Evolutionary conservation across 2,329 filamentous ascomycete genomes (phyloP).

Genomic region (Botrytis galanthina): DNA sequence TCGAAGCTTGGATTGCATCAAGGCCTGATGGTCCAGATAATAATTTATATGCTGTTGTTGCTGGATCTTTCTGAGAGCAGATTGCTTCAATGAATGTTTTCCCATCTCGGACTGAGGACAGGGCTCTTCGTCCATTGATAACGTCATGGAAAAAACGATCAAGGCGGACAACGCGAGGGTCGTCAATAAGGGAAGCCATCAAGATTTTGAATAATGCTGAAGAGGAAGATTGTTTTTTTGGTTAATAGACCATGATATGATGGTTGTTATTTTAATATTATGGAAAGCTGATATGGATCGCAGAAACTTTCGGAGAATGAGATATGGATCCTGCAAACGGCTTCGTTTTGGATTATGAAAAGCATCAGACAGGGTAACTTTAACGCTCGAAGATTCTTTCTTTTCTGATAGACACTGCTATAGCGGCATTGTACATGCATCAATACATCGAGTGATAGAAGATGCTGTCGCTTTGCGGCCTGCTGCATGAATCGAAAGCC

Average conservation of each 20-base stretch:
- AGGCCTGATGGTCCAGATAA: slow-evolving; percentile 40
- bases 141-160: slow-evolving; percentile 43
- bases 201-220: neutral
- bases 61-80: slow-evolving; percentile 43
- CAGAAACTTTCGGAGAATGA: neutral
- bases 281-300: neutral
- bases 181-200: slow-evolving; percentile 16
- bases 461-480: neutral
- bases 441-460: neutral
- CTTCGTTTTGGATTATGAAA: neutral
- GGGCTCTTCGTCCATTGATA: slow-evolving; percentile 41
- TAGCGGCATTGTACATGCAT: neutral
- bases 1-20: slow-evolving; percentile 41
- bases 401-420: neutral
- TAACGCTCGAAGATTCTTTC: neutral
- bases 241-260: neutral
- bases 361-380: neutral
- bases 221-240: too few relatives aligned
- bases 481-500: neutral
- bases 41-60: slow-evolving; percentile 44
- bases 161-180: slow-evolving; percentile 33
- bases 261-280: neutral
- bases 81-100: slow-evolving; percentile 50
- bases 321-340: neutral
- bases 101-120: slow-evolving; percentile 42